Evolutionary conservation across 192 early-diverging fungal genomes (phyloP).

Genomic region (Coemansia sp.): DNA sequence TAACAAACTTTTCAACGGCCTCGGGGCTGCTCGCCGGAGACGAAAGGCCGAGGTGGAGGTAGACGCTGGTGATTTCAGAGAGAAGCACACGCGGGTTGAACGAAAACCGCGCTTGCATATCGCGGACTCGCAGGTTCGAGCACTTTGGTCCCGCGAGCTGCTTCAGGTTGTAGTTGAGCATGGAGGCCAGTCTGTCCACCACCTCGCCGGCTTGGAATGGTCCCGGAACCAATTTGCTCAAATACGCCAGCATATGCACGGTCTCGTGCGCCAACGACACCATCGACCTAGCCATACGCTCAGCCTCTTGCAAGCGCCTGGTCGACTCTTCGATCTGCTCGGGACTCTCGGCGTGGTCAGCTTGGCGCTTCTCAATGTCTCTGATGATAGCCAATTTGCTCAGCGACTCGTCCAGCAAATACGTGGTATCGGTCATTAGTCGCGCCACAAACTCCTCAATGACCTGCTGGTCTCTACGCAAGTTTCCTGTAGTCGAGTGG

Average conservation of each 20-base stretch:
- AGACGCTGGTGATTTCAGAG: constrained; percentile 82
- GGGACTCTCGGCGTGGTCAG: constrained; percentile 34
- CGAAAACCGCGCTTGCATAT: constrained; percentile 75
- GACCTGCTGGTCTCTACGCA: constrained; percentile 31
- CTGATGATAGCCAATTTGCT: constrained; percentile 83
- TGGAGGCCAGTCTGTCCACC: constrained; percentile 90
- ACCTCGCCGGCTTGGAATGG: constrained; percentile 90
- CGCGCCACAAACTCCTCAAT: constrained; percentile 80
- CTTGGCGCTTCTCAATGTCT: constrained; percentile 77
- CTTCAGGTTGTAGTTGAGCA: constrained; percentile 93
- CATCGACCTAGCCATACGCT: constrained; percentile 84
- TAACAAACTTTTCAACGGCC: constrained; percentile 63
- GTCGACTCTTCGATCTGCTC: constrained; percentile 59
- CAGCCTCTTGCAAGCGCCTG: constrained; percentile 50
- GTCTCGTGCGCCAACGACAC: constrained; percentile 89
- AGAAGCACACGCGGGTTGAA: constrained; percentile 84
- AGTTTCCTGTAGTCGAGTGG: constrained; percentile 16
- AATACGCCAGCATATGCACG: constrained; percentile 84
- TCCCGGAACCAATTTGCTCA: constrained; percentile 73
- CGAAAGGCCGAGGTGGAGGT: constrained; percentile 65
- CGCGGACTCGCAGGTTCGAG: constrained; percentile 77
- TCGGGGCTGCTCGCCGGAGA: constrained; percentile 14
- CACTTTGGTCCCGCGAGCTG: constrained; percentile 89
- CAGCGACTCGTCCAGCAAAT: constrained; percentile 89
- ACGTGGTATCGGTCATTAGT: constrained; percentile 95